Conservation (phyloP, 352 stramenopile species). For the Thraustotheca clavata region DNA sequence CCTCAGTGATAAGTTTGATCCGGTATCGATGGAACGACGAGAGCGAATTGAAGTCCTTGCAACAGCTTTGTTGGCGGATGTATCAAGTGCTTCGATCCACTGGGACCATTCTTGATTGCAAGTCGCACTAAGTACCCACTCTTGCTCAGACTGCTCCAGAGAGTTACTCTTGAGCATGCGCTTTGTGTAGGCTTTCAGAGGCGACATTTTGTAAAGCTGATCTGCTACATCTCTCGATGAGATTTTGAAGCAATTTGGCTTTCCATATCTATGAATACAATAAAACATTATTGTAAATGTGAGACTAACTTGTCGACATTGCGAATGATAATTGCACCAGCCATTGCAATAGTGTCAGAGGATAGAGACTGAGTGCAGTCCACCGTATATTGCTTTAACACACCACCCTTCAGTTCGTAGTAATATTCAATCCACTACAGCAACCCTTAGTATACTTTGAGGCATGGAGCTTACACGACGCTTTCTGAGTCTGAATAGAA, state of each 20-base stretch:
- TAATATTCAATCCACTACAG: constrained; percentile 64
- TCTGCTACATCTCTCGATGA: background rate
- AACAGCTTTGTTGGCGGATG: constrained; percentile 11
- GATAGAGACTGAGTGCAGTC: constrained; percentile 39
- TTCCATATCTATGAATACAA: constrained; percentile 21
- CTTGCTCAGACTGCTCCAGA: constrained; percentile 4
- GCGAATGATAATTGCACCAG: constrained; percentile 75
- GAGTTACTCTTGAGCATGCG: background rate
- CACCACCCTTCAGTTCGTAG: constrained; percentile 61
- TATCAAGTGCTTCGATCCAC: constrained; percentile 12
- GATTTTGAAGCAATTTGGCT: constrained; percentile 4
- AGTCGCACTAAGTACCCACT: constrained; percentile 14
- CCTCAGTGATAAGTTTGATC: background rate
- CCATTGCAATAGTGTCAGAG: constrained; percentile 36
- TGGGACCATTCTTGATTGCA: background rate
- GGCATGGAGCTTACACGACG: background rate
- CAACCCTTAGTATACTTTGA: background rate
- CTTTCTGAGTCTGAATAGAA: background rate
- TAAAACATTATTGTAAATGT: constrained; percentile 7
- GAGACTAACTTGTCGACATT: constrained; percentile 45
- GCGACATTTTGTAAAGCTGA: background rate
- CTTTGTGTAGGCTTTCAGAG: constrained; percentile 10
- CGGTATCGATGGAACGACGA: constrained; percentile 7
- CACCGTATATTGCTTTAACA: constrained; percentile 56
- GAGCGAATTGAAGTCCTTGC: background rate